Base-by-base conservation (phyloP, 148 eudicot species). In the Rhododendron vialii region DNA sequence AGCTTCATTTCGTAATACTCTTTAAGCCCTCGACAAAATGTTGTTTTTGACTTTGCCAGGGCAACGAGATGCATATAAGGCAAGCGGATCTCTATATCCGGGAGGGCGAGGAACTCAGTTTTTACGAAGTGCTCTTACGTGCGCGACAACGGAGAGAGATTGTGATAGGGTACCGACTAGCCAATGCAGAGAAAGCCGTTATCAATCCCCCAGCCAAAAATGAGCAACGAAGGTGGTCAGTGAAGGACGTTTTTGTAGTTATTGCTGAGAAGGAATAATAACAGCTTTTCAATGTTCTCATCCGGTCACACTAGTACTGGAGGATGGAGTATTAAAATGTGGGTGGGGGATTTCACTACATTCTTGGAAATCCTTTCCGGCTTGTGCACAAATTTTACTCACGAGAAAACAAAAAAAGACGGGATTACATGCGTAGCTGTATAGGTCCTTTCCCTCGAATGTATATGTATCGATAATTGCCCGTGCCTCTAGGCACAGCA, bases 181-280 rank as follows among this genome's bases (percentile, higher is more conserved):
- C 89, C 78, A 74, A 90, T 87, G 85, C 87, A 33, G 94, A 92
- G 86, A 92, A 84, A 92, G 94, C 94, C n/a, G 80, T 91, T 10
- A 91, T 92, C 78, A 92, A 92, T 87, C 61, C 61, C 22, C 61
- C 61, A 15, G 61, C 76, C 2, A 92, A 92, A 84, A 85, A 78
- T 78, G 94, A 89, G 80, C 88, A 87, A 71, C 78, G 87, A 51
- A 86, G 63, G 77, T 92, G 94, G 94, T 92, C 94, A 7, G 14
- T 59, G 13, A 86, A 87, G 86, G 94, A 92, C 78, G 92, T 91
- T 80, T 92, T 92, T 57, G 90, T 92, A 4, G 94, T 92, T 61
- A 92, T 92, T 71, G 94, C 92, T 48, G 92, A 92, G 87, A 90
- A 90, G 90, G 94, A 91, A 80, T 92, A 91, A 80, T 92, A 89